Evolutionary conservation across 805 yeast genomes (phyloP).

Genomic region (Schwanniomyces yamadae): DNA sequence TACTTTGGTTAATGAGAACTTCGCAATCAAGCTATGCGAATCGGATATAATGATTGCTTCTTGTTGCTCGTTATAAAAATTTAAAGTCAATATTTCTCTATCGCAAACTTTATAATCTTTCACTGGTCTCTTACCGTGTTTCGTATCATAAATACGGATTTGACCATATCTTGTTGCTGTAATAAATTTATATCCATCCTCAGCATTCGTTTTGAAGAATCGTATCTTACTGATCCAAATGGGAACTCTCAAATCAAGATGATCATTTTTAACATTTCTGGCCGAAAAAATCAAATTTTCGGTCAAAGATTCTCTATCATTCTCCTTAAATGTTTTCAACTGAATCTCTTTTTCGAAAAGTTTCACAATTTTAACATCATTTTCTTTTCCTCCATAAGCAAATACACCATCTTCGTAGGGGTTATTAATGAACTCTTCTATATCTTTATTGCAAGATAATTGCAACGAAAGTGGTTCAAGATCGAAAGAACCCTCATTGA

Average conservation of each 20-base stretch:
- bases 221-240: constrained; percentile 68
- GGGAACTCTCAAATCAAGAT: constrained; percentile 76
- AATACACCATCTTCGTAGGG: constrained; percentile 51
- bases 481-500: constrained; percentile 25
- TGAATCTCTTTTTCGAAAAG: constrained; percentile 29
- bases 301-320: constrained; percentile 20
- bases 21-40: constrained; percentile 62
- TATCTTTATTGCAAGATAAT: constrained; percentile 43
- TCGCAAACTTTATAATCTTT: constrained; percentile 53
- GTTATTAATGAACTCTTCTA: constrained; percentile 48
- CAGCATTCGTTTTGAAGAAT: constrained; percentile 38
- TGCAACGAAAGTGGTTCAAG: constrained; percentile 28
- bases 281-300: constrained; percentile 56
- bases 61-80: constrained; percentile 32
- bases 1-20: constrained; percentile 40
- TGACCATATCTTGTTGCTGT: constrained; percentile 77
- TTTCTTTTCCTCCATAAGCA: constrained; percentile 87
- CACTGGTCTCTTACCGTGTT: constrained; percentile 66
- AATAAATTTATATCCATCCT: constrained; percentile 49
- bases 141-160: constrained; percentile 69
- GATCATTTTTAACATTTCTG: constrained; percentile 80
- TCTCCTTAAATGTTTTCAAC: constrained; percentile 14
- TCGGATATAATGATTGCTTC: constrained; percentile 66
- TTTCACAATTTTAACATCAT: constrained; percentile 56
- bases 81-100: constrained; percentile 49